These are phyloP conservation scores for Bipolaris victoriae DNA, from an alignment of 2,329 filamentous ascomycete species.

Conservation along the genomic window DNA sequence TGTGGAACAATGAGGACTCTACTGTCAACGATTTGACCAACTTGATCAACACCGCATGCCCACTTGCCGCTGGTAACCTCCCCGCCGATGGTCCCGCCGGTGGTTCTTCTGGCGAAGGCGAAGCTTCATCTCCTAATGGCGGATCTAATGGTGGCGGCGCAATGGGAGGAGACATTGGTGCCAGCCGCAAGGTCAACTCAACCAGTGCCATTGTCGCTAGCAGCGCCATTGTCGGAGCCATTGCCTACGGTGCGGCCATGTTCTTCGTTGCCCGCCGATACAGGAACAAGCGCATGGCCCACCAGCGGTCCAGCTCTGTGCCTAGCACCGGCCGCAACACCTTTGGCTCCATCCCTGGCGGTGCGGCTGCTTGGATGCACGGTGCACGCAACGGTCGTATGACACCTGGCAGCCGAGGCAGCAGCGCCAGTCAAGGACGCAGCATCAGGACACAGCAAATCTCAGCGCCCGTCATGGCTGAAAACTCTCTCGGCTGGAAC, in stretches of 20 bases:
- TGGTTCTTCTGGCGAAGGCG: slow-evolving; percentile 51
- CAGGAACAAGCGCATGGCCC: slow-evolving; percentile 80
- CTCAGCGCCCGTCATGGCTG: slow-evolving; percentile 86
- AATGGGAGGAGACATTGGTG: slow-evolving; percentile 57
- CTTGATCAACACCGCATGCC: slow-evolving; percentile 84
- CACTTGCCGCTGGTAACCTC: slow-evolving; percentile 61
- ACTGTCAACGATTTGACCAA: slow-evolving; percentile 75
- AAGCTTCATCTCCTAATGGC: slow-evolving; percentile 36
- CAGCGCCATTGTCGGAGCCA: slow-evolving; percentile 77
- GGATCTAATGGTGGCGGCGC: slow-evolving; percentile 56
- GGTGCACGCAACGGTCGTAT: slow-evolving; percentile 50
- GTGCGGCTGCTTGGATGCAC: slow-evolving; percentile 57
- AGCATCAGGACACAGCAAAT: slow-evolving; percentile 74
- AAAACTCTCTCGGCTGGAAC: slow-evolving; percentile 97
- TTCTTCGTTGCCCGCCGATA: slow-evolving; percentile 90
- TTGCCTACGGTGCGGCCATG: slow-evolving; percentile 92
- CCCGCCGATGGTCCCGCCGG: slow-evolving; percentile 46
- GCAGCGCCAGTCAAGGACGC: slow-evolving; percentile 67
- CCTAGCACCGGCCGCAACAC: slow-evolving; percentile 68
- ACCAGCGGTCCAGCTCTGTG: slow-evolving; percentile 78
- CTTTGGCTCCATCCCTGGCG: slow-evolving; percentile 47
- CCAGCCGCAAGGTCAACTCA: slow-evolving; percentile 64
- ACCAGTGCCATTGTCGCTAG: slow-evolving; percentile 74
- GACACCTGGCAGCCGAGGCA: slow-evolving; percentile 52
- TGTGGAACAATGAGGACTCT: slow-evolving; percentile 73